These are phyloP conservation scores for Pseudogymnoascus sp. DNA, from an alignment of 2,329 filamentous ascomycete genomes.

Conservation along the genomic window DNA sequence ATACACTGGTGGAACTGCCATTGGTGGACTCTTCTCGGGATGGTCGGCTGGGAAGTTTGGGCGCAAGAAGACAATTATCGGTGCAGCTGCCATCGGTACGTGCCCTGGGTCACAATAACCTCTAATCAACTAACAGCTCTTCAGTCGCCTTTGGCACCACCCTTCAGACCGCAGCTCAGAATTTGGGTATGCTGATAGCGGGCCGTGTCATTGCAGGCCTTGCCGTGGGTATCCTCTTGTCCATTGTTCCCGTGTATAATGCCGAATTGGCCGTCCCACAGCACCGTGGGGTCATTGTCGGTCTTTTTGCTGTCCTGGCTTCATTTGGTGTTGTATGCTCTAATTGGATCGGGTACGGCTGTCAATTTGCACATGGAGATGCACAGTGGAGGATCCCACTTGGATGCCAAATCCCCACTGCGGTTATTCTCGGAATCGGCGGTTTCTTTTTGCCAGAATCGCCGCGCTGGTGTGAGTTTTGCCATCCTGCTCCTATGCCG, in stretches of 20 bases:
- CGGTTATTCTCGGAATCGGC: conserved; percentile 12
- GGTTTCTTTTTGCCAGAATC: conserved; percentile 16
- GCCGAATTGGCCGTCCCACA: conserved; percentile 27
- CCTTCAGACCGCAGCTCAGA: conserved; percentile 20
- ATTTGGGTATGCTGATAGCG: conserved; percentile 22
- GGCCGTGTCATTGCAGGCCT: conserved; percentile 21
- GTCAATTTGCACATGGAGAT: conserved; percentile 26
- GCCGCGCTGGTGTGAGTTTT: conserved; percentile 15
- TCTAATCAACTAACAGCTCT: neutral
- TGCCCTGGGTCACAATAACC: neutral
- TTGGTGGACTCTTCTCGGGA: neutral
- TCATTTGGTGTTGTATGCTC: conserved; percentile 31
- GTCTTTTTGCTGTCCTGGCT: conserved; percentile 29
- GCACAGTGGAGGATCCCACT: conserved; percentile 30
- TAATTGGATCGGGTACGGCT: conserved; percentile 34
- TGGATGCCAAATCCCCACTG: conserved; percentile 26
- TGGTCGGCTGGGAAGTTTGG: neutral
- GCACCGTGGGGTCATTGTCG: conserved; percentile 24
- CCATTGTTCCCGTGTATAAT: conserved; percentile 22
- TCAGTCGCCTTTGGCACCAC: conserved; percentile 18
- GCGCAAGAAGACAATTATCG: conserved; percentile 1
- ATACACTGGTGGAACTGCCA: neutral
- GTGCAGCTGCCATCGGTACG: neutral
- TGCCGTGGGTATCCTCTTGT: conserved; percentile 10
- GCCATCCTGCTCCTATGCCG: neutral